Evolutionary conservation across 2,329 filamentous ascomycete genomes (phyloP).

Genomic region (Sporothrix mexicana): DNA sequence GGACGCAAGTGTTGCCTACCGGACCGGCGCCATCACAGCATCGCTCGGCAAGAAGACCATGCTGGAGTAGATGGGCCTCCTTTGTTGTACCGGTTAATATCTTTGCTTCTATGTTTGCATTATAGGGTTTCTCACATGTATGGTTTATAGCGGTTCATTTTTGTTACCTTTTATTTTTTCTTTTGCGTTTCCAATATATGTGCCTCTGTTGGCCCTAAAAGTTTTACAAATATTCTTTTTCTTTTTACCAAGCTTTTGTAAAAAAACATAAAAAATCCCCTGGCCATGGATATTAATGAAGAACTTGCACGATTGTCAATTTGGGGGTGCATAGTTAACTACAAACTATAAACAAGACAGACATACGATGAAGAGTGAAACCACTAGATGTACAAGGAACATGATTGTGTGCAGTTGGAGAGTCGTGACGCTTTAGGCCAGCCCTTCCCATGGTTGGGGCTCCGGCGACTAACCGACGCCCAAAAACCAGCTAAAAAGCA

Average conservation of each 20-base stretch:
- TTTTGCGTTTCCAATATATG: no score
- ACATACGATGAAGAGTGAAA: no score
- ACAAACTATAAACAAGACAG: no score
- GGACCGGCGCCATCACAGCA: slow-evolving; percentile 81
- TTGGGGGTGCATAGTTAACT: no score
- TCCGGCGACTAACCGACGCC: slow-evolving; percentile 13
- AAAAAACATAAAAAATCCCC: no score
- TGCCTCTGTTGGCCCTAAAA: no score
- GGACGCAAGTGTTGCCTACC: slow-evolving; percentile 62
- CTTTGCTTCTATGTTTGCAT: background rate
- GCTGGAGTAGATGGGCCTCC: slow-evolving; percentile 64
- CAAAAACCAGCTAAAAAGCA: background rate
- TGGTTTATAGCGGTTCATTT: background rate
- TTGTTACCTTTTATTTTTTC: background rate
- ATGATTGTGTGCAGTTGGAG: background rate
- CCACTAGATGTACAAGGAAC: no score
- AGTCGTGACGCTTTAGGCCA: background rate
- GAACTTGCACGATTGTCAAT: no score
- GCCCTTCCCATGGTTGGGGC: background rate
- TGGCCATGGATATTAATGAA: no score
- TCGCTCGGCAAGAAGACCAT: slow-evolving; percentile 79
- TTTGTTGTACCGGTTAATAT: background rate
- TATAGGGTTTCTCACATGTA: slow-evolving; percentile 6
- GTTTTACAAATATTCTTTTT: no score
- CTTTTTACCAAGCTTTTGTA: no score